Base-by-base conservation (phyloP, 257 asterid genomes). In the Nicotiana tomentosiformis region DNA sequence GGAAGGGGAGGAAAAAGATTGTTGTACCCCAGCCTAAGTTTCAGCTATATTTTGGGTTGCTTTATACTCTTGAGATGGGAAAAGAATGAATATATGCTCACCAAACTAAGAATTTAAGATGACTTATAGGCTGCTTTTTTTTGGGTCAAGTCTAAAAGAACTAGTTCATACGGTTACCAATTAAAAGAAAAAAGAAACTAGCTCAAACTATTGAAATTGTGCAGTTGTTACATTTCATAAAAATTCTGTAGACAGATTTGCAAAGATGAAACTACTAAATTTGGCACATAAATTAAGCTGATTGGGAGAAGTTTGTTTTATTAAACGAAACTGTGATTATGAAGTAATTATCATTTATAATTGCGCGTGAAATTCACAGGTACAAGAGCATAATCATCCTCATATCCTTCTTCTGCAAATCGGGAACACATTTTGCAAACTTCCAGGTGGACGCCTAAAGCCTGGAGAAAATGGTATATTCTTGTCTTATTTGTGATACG, bases 301-400 rank as follows among this genome's bases (percentile, higher is more conserved):
- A 20, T 43, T 26, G 37, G 56, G 60, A 70, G 60, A 23, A 72
- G 37, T 72, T 72, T 74, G 37, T 20, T 72, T 39, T 49, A 49
- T 49, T 39, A 12, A 30, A 26, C 51, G 62, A 72, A 20, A 46
- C 79, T 43, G 17, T 39, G 23, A 69, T 72, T 72, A 46, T 46
- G 39, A 72, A 72, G 14, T 46, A 23, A 6, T 43, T 72, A 72
- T 46, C 39, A 46, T n/a, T 53, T 43, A 53, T 72, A 43, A 46
- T 46, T 35, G 35, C 80, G 82, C 33, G 39, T 12, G 77, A 62
- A 20, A 66, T 74, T 35, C 80, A 70, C 91, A 96, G 99, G 98
- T 96, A n/a, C 99, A 96, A 82, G 99, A 96, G 88, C 99, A 96
- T 81, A 96, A 95, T 84, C 98, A 94, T 89, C 99, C 99, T 30